phyloP scores from a whole-genome alignment of 202 grass and related monocot species.

The Bolboschoenoplectus hybrid region DNA sequence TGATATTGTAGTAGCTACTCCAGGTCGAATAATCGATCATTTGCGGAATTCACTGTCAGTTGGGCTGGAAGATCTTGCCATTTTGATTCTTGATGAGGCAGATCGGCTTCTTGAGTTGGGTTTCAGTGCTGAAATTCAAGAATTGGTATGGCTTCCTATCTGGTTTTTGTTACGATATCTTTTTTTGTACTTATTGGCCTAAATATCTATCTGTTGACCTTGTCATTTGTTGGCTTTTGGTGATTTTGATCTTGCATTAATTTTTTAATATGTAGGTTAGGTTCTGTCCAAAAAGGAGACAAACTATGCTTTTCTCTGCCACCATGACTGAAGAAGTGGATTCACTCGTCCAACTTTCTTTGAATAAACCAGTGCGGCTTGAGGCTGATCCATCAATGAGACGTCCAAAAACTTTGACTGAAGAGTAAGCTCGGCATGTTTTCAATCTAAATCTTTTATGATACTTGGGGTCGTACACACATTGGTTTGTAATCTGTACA shows the following conservation, averaged over 20 bases:
- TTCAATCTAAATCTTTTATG: conserved; percentile 30
- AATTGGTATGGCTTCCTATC: conserved; percentile 57
- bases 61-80: conserved; percentile 89
- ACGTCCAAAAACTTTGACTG: conserved; percentile 74
- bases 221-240: conserved; percentile 15
- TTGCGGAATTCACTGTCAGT: conserved; percentile 82
- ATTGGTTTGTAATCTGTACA: not conserved
- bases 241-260: conserved; percentile 13
- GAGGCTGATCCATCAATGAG: conserved; percentile 87
- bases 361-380: conserved; percentile 90
- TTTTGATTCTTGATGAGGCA: conserved; percentile 96
- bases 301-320: conserved; percentile 97
- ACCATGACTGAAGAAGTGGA: conserved; percentile 94
- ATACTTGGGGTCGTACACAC: not conserved
- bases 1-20: conserved; percentile 96
- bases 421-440: conserved; percentile 67
- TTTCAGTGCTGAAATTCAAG: conserved; percentile 94
- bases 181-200: not conserved
- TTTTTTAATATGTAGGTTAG: conserved; percentile 56
- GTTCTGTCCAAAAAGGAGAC: conserved; percentile 87
- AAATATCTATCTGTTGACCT: not conserved
- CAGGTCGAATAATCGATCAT: conserved; percentile 97
- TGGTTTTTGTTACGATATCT: conserved; percentile 1
- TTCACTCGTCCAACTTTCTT: conserved; percentile 77
- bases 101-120: conserved; percentile 90